Percentiles rank a stretch among this genome's conserved stretches.
These are phyloP conservation scores for Mycena maculata DNA, from an alignment of 768 basidiomycete species.

Conservation along the genomic window DNA sequence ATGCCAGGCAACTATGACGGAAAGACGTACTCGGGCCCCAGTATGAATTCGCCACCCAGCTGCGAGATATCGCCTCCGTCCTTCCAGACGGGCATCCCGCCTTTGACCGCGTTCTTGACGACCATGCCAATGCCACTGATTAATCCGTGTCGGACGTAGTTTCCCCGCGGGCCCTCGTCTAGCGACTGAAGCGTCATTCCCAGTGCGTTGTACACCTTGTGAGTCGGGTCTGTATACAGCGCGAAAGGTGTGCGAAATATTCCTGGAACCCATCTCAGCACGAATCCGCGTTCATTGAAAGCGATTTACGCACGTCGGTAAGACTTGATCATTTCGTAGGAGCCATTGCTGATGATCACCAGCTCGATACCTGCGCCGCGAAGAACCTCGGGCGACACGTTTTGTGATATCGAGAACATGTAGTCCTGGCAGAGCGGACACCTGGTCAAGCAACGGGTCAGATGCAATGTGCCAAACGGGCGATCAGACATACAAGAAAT, in stretches of 20 bases:
- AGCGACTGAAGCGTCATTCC: constrained; percentile 59
- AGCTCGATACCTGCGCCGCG: constrained; percentile 62
- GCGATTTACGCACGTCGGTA: constrained; percentile 51
- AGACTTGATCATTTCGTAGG: constrained; percentile 70
- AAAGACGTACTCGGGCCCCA: constrained; percentile 66
- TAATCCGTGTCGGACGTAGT: constrained; percentile 64
- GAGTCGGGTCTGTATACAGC: constrained; percentile 73
- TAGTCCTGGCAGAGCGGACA: constrained; percentile 79
- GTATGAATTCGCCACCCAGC: constrained; percentile 79
- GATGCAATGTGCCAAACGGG: background rate
- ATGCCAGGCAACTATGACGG: background rate
- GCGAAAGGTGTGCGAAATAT: constrained; percentile 71
- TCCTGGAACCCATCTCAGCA: constrained; percentile 46
- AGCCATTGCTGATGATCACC: constrained; percentile 74
- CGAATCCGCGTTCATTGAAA: background rate
- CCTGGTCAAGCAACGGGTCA: constrained; percentile 14
- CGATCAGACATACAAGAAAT: constrained; percentile 58
- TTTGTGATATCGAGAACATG: constrained; percentile 67
- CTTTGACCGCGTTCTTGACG: constrained; percentile 62
- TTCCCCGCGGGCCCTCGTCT: constrained; percentile 51
- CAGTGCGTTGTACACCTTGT: constrained; percentile 66
- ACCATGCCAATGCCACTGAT: constrained; percentile 68
- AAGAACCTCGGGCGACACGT: constrained; percentile 61
- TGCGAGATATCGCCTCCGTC: constrained; percentile 69
- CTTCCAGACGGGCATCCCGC: constrained; percentile 72